These are phyloP conservation scores for Annona cherimola DNA, from an alignment of 164 flowering plant genomes.

Conservation along the genomic window DNA sequence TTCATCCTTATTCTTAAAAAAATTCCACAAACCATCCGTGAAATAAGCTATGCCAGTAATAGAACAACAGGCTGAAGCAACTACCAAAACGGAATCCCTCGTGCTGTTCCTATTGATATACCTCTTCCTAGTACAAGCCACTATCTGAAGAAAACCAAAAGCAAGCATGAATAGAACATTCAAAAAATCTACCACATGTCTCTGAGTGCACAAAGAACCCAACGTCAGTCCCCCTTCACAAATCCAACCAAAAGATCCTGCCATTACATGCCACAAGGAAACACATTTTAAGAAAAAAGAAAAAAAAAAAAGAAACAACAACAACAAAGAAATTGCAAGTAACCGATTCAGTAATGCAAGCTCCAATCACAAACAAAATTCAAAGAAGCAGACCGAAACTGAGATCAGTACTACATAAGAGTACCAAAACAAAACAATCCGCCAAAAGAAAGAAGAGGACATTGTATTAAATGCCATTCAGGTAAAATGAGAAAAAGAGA, in stretches of 20 bases:
- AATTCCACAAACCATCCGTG: slow-evolving; percentile 24
- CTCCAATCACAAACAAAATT: not conserved
- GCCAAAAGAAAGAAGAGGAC: not conserved
- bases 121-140: slow-evolving; percentile 17
- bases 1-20: slow-evolving; percentile 13
- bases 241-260: slow-evolving; percentile 37
- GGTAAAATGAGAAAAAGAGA: not conserved
- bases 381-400: not conserved
- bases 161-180: slow-evolving; percentile 37
- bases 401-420: not conserved
- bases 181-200: slow-evolving; percentile 35
- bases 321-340: not conserved
- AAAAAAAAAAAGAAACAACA: not conserved
- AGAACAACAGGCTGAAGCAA: slow-evolving; percentile 42
- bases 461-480: not conserved
- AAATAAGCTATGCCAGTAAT: slow-evolving; percentile 33
- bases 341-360: not conserved
- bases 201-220: slow-evolving; percentile 33
- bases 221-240: slow-evolving; percentile 35
- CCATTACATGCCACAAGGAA: not conserved
- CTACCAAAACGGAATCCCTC: slow-evolving; percentile 25
- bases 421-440: not conserved
- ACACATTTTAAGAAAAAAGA: not conserved
- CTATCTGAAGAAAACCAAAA: slow-evolving; percentile 33
- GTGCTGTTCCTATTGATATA: slow-evolving; percentile 7